phyloP scores from a whole-genome alignment of 305 asterid genomes.

The Withania somnifera region DNA sequence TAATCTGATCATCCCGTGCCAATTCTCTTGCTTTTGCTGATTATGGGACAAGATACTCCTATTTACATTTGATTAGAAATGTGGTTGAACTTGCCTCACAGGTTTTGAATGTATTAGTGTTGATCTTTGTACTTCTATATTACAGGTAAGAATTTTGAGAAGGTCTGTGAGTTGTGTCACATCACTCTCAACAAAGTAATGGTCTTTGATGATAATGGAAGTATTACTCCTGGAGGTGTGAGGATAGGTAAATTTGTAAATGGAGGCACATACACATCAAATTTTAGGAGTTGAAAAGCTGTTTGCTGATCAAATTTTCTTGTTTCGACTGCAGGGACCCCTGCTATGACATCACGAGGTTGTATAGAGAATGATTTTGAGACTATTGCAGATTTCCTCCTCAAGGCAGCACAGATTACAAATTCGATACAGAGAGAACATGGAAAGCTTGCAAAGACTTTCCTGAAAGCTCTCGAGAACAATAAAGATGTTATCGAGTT shows the following conservation, averaged over 20 bases:
- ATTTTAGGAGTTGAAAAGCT: background rate
- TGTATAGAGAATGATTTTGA: constrained; percentile 75
- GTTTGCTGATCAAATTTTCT: background rate
- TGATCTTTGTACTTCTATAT: background rate
- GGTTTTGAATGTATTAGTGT: background rate
- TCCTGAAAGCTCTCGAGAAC: constrained; percentile 53
- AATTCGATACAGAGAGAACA: constrained; percentile 60
- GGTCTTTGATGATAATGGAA: constrained; percentile 63
- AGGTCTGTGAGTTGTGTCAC: constrained; percentile 72
- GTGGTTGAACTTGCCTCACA: background rate
- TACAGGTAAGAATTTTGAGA: constrained; percentile 67
- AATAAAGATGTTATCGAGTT: constrained; percentile 65
- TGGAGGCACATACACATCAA: background rate
- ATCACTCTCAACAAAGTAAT: constrained; percentile 74
- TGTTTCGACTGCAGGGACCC: constrained; percentile 39
- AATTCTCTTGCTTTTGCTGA: background rate
- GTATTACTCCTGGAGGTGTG: constrained; percentile 69
- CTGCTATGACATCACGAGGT: constrained; percentile 92
- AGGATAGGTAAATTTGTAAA: constrained; percentile 48
- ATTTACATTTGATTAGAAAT: background rate
- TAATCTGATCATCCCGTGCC: background rate
- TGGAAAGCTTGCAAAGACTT: constrained; percentile 48
- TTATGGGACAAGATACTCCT: background rate
- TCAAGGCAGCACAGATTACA: constrained; percentile 57
- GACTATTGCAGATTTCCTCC: constrained; percentile 61